Percentiles rank a stretch among this genome's conserved stretches.
Evolutionary conservation across 768 basidiomycete genomes (phyloP).

Genomic region (Tylopilus balloui): DNA sequence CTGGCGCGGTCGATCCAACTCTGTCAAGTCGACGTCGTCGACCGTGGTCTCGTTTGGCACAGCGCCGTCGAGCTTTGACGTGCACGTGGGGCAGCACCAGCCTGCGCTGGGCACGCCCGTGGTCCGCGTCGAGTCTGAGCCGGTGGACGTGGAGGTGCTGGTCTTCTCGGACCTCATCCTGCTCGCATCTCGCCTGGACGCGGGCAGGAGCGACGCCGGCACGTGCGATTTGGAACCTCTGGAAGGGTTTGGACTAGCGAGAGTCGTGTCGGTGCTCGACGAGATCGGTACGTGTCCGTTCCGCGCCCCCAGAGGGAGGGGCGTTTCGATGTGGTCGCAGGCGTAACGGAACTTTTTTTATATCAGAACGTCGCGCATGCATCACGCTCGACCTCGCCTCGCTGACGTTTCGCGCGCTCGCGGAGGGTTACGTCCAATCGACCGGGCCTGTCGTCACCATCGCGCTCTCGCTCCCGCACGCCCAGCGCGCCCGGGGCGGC

Average conservation of each 20-base stretch:
- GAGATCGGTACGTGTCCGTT: slow-evolving; percentile 20
- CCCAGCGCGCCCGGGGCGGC: neutral
- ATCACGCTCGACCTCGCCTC: slow-evolving; percentile 52
- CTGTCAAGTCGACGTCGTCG: slow-evolving; percentile 27
- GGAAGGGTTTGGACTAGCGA: slow-evolving; percentile 42
- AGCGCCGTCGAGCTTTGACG: slow-evolving; percentile 29
- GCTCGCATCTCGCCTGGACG: slow-evolving; percentile 37
- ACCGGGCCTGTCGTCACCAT: slow-evolving; percentile 33
- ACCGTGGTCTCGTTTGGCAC: slow-evolving; percentile 27
- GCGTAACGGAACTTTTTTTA: too few relatives aligned
- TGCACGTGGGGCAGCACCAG: slow-evolving; percentile 6
- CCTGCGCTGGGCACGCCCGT: slow-evolving; percentile 14
- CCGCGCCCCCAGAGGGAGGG: too few relatives aligned
- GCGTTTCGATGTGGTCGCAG: too few relatives aligned
- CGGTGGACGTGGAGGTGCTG: slow-evolving; percentile 36
- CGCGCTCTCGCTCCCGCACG: slow-evolving; percentile 33
- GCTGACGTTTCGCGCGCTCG: slow-evolving; percentile 37
- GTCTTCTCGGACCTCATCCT: slow-evolving; percentile 71
- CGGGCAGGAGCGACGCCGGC: slow-evolving; percentile 16
- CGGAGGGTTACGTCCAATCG: slow-evolving; percentile 34
- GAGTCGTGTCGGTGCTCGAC: slow-evolving; percentile 46
- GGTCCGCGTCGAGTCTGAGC: slow-evolving; percentile 25
- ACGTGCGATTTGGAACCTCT: slow-evolving; percentile 40
- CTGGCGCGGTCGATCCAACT: slow-evolving; percentile 46
- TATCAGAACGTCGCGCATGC: slow-evolving; percentile 25